These are phyloP conservation scores for Penicillium rolfsii DNA, from an alignment of 2,329 filamentous ascomycete species.

Conservation along the genomic window DNA sequence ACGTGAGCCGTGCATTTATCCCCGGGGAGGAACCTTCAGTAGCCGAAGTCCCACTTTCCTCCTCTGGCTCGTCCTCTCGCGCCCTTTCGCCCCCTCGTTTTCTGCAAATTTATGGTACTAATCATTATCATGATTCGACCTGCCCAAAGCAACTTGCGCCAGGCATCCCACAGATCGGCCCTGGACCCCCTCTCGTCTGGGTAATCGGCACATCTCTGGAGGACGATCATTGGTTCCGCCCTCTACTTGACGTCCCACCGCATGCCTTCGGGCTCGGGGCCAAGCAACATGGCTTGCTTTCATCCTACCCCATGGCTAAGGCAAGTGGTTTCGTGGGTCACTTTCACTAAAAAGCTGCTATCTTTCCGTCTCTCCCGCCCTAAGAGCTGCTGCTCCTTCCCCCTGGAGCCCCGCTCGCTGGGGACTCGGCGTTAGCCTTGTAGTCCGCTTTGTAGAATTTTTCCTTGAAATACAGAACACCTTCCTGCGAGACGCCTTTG, in stretches of 20 bases:
- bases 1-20: conserved; percentile 10
- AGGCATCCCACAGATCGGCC: conserved; percentile 9
- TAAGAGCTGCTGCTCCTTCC: conserved; percentile 3
- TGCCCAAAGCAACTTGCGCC: neutral
- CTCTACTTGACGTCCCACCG: conserved; percentile 2
- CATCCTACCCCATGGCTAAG: conserved; percentile 11
- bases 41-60: conserved; percentile 18
- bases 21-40: conserved; percentile 8
- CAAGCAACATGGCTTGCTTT: conserved; percentile 6
- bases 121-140: conserved; percentile 1
- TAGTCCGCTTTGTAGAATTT: conserved; percentile 20
- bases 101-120: neutral
- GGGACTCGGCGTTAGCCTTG: conserved; percentile 19
- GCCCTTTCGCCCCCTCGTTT: neutral
- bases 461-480: neutral
- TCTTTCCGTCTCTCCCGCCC: conserved; percentile 22
- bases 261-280: neutral
- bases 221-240: conserved; percentile 14
- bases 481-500: neutral
- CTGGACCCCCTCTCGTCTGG: conserved; percentile 19
- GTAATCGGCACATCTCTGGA: conserved; percentile 21
- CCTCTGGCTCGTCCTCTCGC: neutral
- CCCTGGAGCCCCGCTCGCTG: conserved; percentile 23
- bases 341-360: conserved; percentile 1
- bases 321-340: conserved; percentile 21